Conservation (phyloP, 306 rosid genomes). For the Neltuma alba region DNA sequence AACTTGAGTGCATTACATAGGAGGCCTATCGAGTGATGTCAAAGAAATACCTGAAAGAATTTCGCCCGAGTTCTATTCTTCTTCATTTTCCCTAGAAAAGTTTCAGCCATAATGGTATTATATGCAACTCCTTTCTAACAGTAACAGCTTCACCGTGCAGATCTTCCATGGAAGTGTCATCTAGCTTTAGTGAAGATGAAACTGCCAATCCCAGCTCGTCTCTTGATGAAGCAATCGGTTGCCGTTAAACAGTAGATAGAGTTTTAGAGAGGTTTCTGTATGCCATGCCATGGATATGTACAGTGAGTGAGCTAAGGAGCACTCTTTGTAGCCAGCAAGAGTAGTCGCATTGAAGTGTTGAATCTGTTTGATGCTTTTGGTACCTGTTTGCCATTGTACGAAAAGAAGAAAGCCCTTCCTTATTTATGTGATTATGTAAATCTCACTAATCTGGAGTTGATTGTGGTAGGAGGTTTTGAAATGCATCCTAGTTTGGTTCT, state of each 20-base stretch:
- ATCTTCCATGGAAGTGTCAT: conserved; percentile 67
- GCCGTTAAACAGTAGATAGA: conserved; percentile 30
- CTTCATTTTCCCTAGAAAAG: background rate
- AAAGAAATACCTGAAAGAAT: background rate
- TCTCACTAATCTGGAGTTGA: conserved; percentile 37
- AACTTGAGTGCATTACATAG: background rate
- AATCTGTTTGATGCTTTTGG: conserved; percentile 37
- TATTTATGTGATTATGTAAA: conserved; percentile 36
- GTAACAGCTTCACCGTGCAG: conserved; percentile 45
- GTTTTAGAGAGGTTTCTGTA: conserved; percentile 33
- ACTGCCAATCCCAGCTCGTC: conserved; percentile 85
- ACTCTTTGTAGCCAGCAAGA: conserved; percentile 33
- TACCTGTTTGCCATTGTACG: conserved; percentile 54
- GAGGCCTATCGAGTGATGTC: background rate
- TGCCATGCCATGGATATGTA: conserved; percentile 45
- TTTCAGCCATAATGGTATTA: background rate
- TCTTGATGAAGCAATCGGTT: conserved; percentile 45
- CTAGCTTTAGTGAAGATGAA: conserved; percentile 92
- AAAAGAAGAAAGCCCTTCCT: background rate
- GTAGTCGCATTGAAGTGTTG: background rate
- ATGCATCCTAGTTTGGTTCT: conserved; percentile 37
- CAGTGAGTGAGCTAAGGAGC: conserved; percentile 45
- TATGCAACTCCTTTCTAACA: conserved; percentile 32
- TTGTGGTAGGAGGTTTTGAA: conserved; percentile 33
- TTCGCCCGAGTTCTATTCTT: background rate